These are phyloP conservation scores for Globisporangium takayamanum DNA, from an alignment of 352 stramenopile species.

Conservation along the genomic window DNA sequence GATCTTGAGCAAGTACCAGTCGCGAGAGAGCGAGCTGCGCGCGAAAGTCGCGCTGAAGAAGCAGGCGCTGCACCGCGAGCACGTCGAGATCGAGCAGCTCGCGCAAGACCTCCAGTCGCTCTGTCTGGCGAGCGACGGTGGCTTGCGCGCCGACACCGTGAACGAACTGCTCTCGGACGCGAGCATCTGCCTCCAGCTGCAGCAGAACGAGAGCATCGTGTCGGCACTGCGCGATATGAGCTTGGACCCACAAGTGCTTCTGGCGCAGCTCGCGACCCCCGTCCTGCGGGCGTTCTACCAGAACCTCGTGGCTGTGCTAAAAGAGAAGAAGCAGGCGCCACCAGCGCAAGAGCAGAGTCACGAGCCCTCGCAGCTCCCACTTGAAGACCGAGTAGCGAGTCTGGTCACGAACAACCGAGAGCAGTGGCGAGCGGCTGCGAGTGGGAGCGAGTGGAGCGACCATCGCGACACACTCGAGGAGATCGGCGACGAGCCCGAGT, in stretches of 20 bases:
- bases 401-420: slow-evolving; percentile 8
- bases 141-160: slow-evolving; percentile 30
- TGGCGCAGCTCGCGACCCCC: slow-evolving; percentile 35
- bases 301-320: slow-evolving; percentile 34
- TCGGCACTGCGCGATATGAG: slow-evolving; percentile 61
- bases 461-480: slow-evolving; percentile 40
- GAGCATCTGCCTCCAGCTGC: slow-evolving; percentile 30
- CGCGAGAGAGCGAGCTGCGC: slow-evolving; percentile 31
- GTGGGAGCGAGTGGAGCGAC: slow-evolving; percentile 18
- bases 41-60: slow-evolving; percentile 32
- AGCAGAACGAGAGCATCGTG: slow-evolving; percentile 40
- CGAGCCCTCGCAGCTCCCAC: slow-evolving; percentile 2
- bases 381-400: slow-evolving; percentile 36
- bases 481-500: slow-evolving; percentile 56
- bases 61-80: slow-evolving; percentile 14
- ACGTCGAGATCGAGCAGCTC: slow-evolving; percentile 22
- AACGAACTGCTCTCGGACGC: slow-evolving; percentile 45
- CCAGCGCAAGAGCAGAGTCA: neutral
- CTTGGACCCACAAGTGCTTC: slow-evolving; percentile 42
- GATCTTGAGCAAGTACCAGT: slow-evolving; percentile 33
- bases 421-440: neutral
- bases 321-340: slow-evolving; percentile 7
- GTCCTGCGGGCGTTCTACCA: slow-evolving; percentile 51
- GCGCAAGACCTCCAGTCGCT: slow-evolving; percentile 33
- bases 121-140: slow-evolving; percentile 26